phyloP scores from a whole-genome alignment of 495 filamentous ascomycete genomes.

The Talaromyces trachyspermus region DNA sequence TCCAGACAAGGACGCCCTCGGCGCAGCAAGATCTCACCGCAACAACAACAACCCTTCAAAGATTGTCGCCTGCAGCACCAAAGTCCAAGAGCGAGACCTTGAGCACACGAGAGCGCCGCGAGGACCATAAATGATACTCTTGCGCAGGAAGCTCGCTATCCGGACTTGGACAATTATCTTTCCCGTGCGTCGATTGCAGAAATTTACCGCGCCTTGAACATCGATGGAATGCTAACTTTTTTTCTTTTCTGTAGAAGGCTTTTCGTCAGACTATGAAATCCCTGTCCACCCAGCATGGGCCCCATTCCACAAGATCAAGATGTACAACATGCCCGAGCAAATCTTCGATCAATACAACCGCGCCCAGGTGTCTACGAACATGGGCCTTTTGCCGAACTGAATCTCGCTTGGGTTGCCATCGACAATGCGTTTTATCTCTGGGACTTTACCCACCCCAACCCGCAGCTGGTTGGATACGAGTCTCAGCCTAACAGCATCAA shows the following conservation, averaged over 20 bases:
- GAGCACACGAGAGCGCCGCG: slow-evolving; percentile 69
- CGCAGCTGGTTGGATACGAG: slow-evolving; percentile 87
- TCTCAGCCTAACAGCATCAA: slow-evolving; percentile 80
- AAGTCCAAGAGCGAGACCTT: slow-evolving; percentile 35
- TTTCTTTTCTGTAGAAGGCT: slow-evolving; percentile 51
- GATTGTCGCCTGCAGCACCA: slow-evolving; percentile 27
- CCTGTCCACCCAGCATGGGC: slow-evolving; percentile 61
- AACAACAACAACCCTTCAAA: slow-evolving; percentile 24
- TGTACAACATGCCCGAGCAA: slow-evolving; percentile 77
- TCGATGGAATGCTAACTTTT: slow-evolving; percentile 11
- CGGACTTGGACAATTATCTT: slow-evolving; percentile 83
- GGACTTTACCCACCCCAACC: slow-evolving; percentile 87
- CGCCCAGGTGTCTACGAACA: slow-evolving; percentile 72
- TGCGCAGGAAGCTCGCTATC: slow-evolving; percentile 67
- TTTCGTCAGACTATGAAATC: slow-evolving; percentile 87
- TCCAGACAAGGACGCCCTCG: slow-evolving; percentile 16
- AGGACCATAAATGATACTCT: slow-evolving; percentile 76
- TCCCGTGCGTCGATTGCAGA: slow-evolving; percentile 56
- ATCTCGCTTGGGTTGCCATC: slow-evolving; percentile 92
- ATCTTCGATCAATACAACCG: slow-evolving; percentile 86
- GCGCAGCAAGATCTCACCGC: slow-evolving; percentile 15
- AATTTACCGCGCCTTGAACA: too few relatives aligned
- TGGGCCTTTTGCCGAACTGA: slow-evolving; percentile 87
- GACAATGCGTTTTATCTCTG: slow-evolving; percentile 95
- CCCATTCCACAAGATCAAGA: slow-evolving; percentile 76